Evolutionary conservation across 306 rosid species (phyloP).

Genomic region (Quercus parvula): DNA sequence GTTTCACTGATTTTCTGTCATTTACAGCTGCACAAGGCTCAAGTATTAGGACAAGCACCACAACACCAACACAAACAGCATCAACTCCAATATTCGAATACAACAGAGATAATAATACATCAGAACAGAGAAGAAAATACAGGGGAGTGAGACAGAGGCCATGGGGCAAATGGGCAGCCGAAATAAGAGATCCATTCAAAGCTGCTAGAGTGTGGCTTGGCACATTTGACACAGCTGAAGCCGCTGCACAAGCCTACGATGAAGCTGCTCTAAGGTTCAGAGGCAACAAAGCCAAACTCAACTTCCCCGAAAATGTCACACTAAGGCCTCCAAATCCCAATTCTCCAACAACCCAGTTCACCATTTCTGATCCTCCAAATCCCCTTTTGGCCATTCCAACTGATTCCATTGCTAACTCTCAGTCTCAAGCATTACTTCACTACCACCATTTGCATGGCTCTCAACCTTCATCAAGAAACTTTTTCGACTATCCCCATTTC

Average conservation of each 20-base stretch:
- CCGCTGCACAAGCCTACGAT: conserved; percentile 60
- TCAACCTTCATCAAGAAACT: background rate
- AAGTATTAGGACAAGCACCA: background rate
- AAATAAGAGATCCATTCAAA: conserved; percentile 57
- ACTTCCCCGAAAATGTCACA: conserved; percentile 61
- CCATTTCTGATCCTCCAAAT: background rate
- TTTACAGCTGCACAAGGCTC: conserved; percentile 16
- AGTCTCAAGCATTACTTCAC: background rate
- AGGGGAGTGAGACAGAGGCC: conserved; percentile 80
- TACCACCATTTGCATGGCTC: conserved; percentile 5
- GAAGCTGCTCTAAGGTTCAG: conserved; percentile 56
- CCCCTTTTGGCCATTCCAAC: conserved; percentile 38
- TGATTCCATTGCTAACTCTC: conserved; percentile 43
- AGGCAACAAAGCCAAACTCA: conserved; percentile 67
- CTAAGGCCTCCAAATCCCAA: conserved; percentile 8
- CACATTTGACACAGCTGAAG: conserved; percentile 53
- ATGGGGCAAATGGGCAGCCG: conserved; percentile 80
- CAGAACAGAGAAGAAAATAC: conserved; percentile 39
- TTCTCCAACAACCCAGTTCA: conserved; percentile 14
- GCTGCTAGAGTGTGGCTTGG: conserved; percentile 70
- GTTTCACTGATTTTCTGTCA: background rate
- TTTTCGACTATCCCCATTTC: background rate
- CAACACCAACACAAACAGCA: background rate
- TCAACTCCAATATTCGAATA: conserved; percentile 32
- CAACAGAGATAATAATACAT: conserved; percentile 10